These are phyloP conservation scores for Pelargonium nanum DNA, from an alignment of 345 rosid genomes.

Conservation along the genomic window DNA sequence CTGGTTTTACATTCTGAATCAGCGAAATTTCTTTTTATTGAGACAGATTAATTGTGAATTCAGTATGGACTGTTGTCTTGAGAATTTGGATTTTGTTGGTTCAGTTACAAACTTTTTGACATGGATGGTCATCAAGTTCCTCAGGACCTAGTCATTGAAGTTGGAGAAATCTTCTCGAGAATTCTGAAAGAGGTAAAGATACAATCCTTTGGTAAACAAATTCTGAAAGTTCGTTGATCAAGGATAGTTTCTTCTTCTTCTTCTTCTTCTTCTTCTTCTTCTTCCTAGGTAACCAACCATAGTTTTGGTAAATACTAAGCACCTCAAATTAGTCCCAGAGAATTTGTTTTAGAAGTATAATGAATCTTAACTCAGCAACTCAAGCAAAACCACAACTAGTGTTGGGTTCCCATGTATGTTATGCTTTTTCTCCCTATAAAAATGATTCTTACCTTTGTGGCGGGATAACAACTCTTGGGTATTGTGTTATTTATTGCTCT, in stretches of 20 bases:
- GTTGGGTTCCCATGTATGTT: neutral
- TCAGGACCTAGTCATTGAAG: conserved; percentile 49
- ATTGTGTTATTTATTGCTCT: too few species aligned
- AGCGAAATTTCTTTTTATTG: neutral
- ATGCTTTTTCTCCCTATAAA: neutral
- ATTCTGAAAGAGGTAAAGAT: conserved; percentile 59
- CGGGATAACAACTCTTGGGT: neutral
- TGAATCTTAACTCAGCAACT: neutral
- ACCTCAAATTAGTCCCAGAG: neutral
- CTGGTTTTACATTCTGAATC: neutral
- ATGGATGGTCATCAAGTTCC: conserved; percentile 54
- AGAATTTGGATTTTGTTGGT: conserved; percentile 16
- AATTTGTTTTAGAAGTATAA: neutral
- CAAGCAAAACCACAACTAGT: neutral
- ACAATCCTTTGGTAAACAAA: neutral
- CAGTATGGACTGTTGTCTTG: conserved; percentile 9
- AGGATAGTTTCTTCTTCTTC: too few species aligned
- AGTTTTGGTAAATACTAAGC: too few species aligned
- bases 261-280: too few species aligned
- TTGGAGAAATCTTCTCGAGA: conserved; percentile 69
- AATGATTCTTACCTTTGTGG: neutral
- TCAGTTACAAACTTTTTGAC: conserved; percentile 62
- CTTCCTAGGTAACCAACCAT: too few species aligned
- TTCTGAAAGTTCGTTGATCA: neutral
- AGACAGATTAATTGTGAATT: neutral